A percentile compares a stretch with the other conserved stretches of the same genome.
These are phyloP conservation scores for Phytophthora tubulina DNA, from an alignment of 352 stramenopile genomes.

Conservation along the genomic window DNA sequence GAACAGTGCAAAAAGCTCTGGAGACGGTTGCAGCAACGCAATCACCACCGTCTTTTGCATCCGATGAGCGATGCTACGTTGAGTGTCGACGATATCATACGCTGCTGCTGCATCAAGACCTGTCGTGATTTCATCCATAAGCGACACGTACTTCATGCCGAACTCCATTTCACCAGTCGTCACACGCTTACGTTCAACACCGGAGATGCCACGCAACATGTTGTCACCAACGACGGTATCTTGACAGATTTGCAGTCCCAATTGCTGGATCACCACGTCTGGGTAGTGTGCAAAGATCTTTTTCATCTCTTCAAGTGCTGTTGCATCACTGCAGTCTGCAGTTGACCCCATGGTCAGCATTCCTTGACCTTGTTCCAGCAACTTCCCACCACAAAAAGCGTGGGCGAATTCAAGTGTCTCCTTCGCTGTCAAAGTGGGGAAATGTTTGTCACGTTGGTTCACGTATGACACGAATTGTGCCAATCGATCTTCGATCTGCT, in stretches of 20 bases:
- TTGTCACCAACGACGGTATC: constrained; percentile 55
- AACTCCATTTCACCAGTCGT: constrained; percentile 22
- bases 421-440: constrained; percentile 55
- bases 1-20: constrained; percentile 22
- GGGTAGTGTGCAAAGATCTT: constrained; percentile 31
- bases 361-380: constrained; percentile 33
- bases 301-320: constrained; percentile 18
- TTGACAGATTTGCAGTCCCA: constrained; percentile 25
- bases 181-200: constrained; percentile 60
- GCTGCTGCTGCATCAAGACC: constrained; percentile 33
- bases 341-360: constrained; percentile 40
- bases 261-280: constrained; percentile 22
- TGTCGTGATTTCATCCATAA: constrained; percentile 58
- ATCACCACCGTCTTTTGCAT: constrained; percentile 29
- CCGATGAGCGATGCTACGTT: constrained; percentile 20
- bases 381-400: constrained; percentile 27
- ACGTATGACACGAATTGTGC: constrained; percentile 59
- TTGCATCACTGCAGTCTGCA: constrained; percentile 25
- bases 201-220: constrained; percentile 84
- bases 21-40: constrained; percentile 22
- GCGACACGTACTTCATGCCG: constrained; percentile 22
- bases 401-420: constrained; percentile 65
- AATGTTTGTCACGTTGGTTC: constrained; percentile 58
- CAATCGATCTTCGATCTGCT: constrained; percentile 13
- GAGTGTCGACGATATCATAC: constrained; percentile 24